phyloP scores from a whole-genome alignment of 352 stramenopile species.

The Pythium rishiriense region DNA sequence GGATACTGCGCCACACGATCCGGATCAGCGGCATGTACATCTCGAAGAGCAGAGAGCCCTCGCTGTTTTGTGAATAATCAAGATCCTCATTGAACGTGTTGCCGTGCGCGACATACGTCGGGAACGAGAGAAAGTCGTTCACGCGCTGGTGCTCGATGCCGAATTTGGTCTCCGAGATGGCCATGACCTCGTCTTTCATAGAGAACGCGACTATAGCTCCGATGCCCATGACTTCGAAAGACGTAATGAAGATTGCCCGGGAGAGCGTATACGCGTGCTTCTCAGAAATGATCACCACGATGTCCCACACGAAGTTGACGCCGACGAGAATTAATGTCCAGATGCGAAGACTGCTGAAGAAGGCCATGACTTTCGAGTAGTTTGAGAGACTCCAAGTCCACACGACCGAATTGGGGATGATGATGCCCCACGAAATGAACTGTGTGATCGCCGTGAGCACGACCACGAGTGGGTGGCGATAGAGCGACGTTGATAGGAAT shows the following conservation, averaged over 20 bases:
- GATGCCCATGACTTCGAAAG: conserved; percentile 14
- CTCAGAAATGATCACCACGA: conserved; percentile 3
- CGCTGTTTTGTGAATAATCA: conserved; percentile 11
- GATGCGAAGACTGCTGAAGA: conserved; percentile 8
- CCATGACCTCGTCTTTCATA: neutral
- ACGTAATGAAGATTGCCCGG: conserved; percentile 24
- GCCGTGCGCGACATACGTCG: neutral
- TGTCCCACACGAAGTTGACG: conserved; percentile 19
- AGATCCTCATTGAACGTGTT: conserved; percentile 9
- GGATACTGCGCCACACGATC: conserved; percentile 4
- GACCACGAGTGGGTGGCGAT: conserved; percentile 17
- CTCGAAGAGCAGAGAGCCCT: conserved; percentile 16
- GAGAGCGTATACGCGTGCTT: conserved; percentile 2
- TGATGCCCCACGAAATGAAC: conserved; percentile 26
- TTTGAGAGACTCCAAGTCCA: conserved; percentile 24
- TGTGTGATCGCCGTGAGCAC: conserved; percentile 19
- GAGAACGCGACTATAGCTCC: neutral
- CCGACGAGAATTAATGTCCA: conserved; percentile 20
- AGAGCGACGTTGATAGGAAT: conserved; percentile 31
- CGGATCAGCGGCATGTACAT: conserved; percentile 22
- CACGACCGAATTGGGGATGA: conserved; percentile 26
- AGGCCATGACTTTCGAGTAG: conserved; percentile 13
- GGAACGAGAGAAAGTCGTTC: conserved; percentile 1
- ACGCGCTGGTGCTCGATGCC: conserved; percentile 1
- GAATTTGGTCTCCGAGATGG: conserved; percentile 2